These are phyloP conservation scores for Alternaria metachromatica DNA, from an alignment of 2,329 filamentous ascomycete genomes.

Conservation along the genomic window DNA sequence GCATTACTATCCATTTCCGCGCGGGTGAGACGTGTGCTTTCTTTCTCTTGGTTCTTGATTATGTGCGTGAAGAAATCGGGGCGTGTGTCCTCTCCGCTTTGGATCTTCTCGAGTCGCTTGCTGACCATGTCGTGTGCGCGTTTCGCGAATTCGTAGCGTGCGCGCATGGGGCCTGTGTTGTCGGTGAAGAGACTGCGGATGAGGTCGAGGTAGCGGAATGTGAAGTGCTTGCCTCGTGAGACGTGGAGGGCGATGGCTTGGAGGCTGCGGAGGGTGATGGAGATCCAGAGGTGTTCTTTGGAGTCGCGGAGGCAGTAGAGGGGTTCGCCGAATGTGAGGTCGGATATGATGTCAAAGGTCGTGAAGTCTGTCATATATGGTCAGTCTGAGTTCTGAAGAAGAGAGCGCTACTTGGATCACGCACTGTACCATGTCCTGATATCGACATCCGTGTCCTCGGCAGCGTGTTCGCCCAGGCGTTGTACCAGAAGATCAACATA, in stretches of 20 bases:
- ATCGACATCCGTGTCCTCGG: constrained; percentile 21
- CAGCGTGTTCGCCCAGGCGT: constrained; percentile 34
- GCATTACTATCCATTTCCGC: constrained; percentile 48
- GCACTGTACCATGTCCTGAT: constrained; percentile 40
- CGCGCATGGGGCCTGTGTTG: constrained; percentile 4
- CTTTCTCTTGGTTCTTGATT: constrained; percentile 26
- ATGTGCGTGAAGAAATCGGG: constrained; percentile 39
- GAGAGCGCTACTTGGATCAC: neutral
- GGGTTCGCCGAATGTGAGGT: constrained; percentile 41
- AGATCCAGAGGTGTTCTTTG: constrained; percentile 39
- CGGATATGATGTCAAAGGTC: constrained; percentile 36
- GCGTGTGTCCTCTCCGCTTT: constrained; percentile 14
- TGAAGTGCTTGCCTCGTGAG: constrained; percentile 22
- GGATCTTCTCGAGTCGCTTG: constrained; percentile 19
- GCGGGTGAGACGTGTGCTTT: constrained; percentile 22
- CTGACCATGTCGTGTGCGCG: constrained; percentile 23
- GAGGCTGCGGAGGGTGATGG: constrained; percentile 19
- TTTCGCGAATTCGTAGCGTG: constrained; percentile 25
- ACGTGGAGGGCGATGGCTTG: constrained; percentile 19
- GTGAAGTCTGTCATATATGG: neutral
- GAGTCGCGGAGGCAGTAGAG: constrained; percentile 40
- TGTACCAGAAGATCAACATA: constrained; percentile 52
- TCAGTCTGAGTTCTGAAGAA: constrained; percentile 11
- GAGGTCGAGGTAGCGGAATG: constrained; percentile 25
- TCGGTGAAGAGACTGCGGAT: constrained; percentile 18